These are phyloP conservation scores for Lentinula aciculospora DNA, from an alignment of 768 basidiomycete genomes.

Conservation along the genomic window DNA sequence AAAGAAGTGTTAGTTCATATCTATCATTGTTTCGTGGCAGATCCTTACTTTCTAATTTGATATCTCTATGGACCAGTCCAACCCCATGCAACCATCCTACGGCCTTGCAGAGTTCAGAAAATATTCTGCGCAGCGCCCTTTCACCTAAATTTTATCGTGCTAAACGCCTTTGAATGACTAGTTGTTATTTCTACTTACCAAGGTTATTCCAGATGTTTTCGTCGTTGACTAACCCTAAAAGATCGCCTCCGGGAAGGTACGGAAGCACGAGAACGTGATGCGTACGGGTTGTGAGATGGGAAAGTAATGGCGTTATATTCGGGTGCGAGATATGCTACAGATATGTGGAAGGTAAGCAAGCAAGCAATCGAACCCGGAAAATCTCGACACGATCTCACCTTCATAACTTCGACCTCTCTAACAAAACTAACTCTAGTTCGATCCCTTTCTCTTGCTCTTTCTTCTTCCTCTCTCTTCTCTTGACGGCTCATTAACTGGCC, in stretches of 20 bases:
- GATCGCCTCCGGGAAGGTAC: conserved; percentile 72
- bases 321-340: conserved; percentile 74
- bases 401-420: conserved; percentile 79
- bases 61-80: conserved; percentile 83
- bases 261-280: conserved; percentile 81
- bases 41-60: conserved; percentile 74
- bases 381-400: conserved; percentile 39
- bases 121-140: conserved; percentile 59
- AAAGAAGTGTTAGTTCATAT: not conserved
- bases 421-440: conserved; percentile 74
- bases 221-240: conserved; percentile 68
- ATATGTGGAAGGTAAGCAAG: not conserved
- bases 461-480: conserved; percentile 20
- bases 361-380: not conserved
- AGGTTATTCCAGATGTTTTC: conserved; percentile 39
- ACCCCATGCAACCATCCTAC: conserved; percentile 87
- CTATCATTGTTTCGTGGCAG: not conserved
- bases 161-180: not conserved
- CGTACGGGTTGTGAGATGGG: conserved; percentile 62
- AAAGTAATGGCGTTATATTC: conserved; percentile 66
- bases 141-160: conserved; percentile 23
- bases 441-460: conserved; percentile 50
- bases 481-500: conserved; percentile 17
- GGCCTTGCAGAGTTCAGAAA: conserved; percentile 69
- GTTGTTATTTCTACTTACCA: conserved; percentile 17